Evolutionary conservation across 2,329 filamentous ascomycete genomes (phyloP).

Genomic region (Aureobasidium zeae): DNA sequence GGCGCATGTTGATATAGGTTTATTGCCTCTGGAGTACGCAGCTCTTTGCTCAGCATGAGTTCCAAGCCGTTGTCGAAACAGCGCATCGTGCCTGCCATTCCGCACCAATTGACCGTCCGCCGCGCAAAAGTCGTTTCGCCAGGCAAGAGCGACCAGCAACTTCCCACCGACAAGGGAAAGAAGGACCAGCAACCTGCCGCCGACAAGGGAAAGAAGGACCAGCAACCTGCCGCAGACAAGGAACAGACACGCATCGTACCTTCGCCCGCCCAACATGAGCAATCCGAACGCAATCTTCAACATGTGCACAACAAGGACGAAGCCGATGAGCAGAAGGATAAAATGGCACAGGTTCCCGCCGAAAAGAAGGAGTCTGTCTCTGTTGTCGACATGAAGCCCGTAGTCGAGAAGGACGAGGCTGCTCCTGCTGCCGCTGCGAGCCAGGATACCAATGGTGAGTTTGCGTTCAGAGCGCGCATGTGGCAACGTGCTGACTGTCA

Average conservation of each 20-base stretch:
- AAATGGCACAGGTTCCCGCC: neutral
- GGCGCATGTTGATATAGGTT: slow-evolving; percentile 14
- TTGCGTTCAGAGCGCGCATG: too few relatives aligned
- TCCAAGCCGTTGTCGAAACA: slow-evolving; percentile 4
- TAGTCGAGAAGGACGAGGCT: neutral
- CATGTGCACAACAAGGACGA: neutral
- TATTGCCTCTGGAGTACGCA: slow-evolving; percentile 13
- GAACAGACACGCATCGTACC: too few relatives aligned
- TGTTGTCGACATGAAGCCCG: too few relatives aligned
- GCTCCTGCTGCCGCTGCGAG: neutral
- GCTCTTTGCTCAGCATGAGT: slow-evolving; percentile 7
- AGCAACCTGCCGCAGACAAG: neutral
- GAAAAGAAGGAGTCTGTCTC: too few relatives aligned
- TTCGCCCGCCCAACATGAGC: too few relatives aligned
- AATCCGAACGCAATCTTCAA: neutral
- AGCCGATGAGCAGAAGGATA: neutral
- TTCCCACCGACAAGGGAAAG: slow-evolving; percentile 7
- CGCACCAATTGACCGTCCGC: slow-evolving; percentile 10
- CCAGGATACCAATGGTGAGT: slow-evolving; percentile 5
- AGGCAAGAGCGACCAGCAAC: slow-evolving; percentile 10
- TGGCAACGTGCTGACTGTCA: too few relatives aligned
- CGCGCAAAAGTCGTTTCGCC: slow-evolving; percentile 7
- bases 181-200: neutral
- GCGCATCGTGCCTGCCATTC: slow-evolving; percentile 16
- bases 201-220: neutral